phyloP scores from a whole-genome alignment of 768 basidiomycete species.

The Macrolepiota dolichaula region DNA sequence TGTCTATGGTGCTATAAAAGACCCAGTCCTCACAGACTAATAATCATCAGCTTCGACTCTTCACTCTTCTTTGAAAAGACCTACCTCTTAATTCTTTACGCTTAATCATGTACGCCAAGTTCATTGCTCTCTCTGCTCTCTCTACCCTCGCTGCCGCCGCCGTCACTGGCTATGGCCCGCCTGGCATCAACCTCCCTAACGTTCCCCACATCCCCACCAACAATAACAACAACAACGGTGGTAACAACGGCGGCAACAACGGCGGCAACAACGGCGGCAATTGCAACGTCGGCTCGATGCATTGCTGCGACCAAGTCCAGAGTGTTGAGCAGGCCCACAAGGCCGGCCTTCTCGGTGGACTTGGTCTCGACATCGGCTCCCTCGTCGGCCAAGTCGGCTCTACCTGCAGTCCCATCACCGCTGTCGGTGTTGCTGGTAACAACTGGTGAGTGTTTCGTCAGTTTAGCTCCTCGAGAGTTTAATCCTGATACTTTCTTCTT shows the following conservation, averaged over 20 bases:
- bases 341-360: conserved; percentile 10
- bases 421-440: conserved; percentile 18
- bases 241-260: too few relatives aligned
- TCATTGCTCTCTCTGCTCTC: neutral
- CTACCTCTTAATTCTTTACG: conserved; percentile 4
- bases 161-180: neutral
- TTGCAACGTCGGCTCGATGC: conserved; percentile 1
- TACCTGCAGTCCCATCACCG: conserved; percentile 24
- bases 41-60: neutral
- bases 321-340: neutral
- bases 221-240: too few relatives aligned
- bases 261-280: too few relatives aligned
- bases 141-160: neutral
- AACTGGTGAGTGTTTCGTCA: conserved; percentile 17
- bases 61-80: too few relatives aligned
- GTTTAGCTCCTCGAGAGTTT: neutral
- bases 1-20: too few relatives aligned
- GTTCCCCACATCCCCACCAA: too few relatives aligned
- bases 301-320: conserved; percentile 11
- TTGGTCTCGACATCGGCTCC: conserved; percentile 16
- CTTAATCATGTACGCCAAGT: conserved; percentile 2
- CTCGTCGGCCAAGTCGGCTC: conserved; percentile 22
- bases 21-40: too few relatives aligned
- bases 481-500: neutral
- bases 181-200: too few relatives aligned